phyloP scores from a whole-genome alignment of 2,329 filamentous ascomycete genomes.

The Teratosphaeria nubilosa region DNA sequence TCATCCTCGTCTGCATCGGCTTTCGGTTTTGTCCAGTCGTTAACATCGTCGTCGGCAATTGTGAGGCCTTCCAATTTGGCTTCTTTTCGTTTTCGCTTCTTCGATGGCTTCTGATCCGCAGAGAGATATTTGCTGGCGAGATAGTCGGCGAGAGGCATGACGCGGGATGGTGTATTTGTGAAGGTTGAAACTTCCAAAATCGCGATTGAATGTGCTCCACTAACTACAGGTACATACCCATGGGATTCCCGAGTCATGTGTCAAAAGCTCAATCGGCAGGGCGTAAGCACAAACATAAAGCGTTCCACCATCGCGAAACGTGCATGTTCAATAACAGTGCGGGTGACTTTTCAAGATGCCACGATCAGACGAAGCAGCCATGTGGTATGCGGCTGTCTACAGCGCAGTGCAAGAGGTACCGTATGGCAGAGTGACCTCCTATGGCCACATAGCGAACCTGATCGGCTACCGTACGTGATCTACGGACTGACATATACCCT shows the following conservation, averaged over 20 bases:
- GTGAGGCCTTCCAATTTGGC: conserved; percentile 31
- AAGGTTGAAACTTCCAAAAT: background rate
- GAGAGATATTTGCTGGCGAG: conserved; percentile 85
- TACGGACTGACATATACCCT: conserved; percentile 3
- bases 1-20: conserved; percentile 45
- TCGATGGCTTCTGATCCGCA: conserved; percentile 47
- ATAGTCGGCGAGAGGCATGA: conserved; percentile 66
- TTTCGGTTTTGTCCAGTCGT: conserved; percentile 41
- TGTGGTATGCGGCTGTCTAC: conserved; percentile 72
- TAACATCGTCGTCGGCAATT: conserved; percentile 45
- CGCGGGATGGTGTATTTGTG: background rate
- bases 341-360: conserved; percentile 40
- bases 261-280: background rate
- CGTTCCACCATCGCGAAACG: background rate
- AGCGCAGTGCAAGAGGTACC: conserved; percentile 78
- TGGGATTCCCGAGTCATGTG: background rate
- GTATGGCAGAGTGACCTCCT: conserved; percentile 70
- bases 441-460: conserved; percentile 68
- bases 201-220: background rate
- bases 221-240: no score
- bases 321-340: conserved; percentile 5
- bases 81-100: conserved; percentile 43
- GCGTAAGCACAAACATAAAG: background rate
- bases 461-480: conserved; percentile 56
- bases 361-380: conserved; percentile 61